Percentiles rank a stretch among this genome's conserved stretches.
Conservation (phyloP, 2,329 filamentous ascomycete species). For the Neofusicoccum cordaticola region DNA sequence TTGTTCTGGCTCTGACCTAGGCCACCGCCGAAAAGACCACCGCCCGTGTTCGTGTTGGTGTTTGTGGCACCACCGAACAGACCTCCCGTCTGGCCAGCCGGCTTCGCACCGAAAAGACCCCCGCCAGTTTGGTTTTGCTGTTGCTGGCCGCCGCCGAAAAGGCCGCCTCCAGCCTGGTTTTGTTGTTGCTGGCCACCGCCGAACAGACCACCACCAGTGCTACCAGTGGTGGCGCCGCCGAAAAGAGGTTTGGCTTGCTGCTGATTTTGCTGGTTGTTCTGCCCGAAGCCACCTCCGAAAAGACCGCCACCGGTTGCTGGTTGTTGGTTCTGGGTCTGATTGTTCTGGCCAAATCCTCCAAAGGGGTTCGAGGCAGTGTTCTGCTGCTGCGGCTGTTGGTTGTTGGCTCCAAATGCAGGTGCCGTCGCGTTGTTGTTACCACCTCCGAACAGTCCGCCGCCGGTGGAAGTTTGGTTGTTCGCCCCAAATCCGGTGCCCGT, state of each 20-base stretch:
- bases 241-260: conserved; percentile 45
- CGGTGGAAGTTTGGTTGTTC: conserved; percentile 26
- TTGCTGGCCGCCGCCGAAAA: conserved; percentile 38
- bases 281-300: conserved; percentile 43
- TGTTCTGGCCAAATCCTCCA: conserved; percentile 24
- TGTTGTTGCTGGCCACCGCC: conserved; percentile 40
- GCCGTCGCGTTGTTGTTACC: conserved; percentile 4
- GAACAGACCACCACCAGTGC: conserved; percentile 48
- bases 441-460: conserved; percentile 29
- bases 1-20: conserved; percentile 19
- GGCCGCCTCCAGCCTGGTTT: conserved; percentile 27
- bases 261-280: conserved; percentile 32
- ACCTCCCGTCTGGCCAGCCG: conserved; percentile 25
- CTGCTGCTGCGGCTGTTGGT: conserved; percentile 19
- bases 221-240: conserved; percentile 29
- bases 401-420: conserved; percentile 18
- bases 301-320: conserved; percentile 36
- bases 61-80: conserved; percentile 30
- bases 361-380: conserved; percentile 24
- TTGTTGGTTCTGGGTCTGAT: conserved; percentile 28
- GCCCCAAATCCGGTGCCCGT: conserved; percentile 35
- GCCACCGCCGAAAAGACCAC: conserved; percentile 25
- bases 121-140: conserved; percentile 27
- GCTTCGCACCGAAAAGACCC: conserved; percentile 42
- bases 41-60: conserved; percentile 19